A percentile compares a stretch with the other conserved stretches of the same genome.
These are phyloP conservation scores for Solanum arcanum DNA, from an alignment of 257 asterid genomes.

Conservation along the genomic window DNA sequence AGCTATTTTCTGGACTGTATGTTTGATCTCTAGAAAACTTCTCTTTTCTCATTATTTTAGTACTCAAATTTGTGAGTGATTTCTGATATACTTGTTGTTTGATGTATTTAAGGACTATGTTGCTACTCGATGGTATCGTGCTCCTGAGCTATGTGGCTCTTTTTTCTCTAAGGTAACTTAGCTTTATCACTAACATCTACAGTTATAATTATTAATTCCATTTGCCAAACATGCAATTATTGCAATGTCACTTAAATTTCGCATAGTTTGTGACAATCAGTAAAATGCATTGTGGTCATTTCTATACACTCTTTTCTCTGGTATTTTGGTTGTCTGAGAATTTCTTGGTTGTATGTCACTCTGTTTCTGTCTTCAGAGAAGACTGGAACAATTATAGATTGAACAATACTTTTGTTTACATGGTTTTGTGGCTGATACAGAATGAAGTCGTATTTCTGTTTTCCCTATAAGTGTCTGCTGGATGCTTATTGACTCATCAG, in stretches of 20 bases:
- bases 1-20: slow-evolving; percentile 95
- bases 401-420: neutral
- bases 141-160: slow-evolving; percentile 97
- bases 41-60: neutral
- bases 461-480: neutral
- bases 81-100: neutral
- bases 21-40: slow-evolving; percentile 9
- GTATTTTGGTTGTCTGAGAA: neutral
- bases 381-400: neutral
- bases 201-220: neutral
- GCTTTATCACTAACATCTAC: neutral
- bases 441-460: neutral
- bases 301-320: neutral
- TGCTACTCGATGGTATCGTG: slow-evolving; percentile 97
- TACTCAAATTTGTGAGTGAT: neutral
- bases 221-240: neutral
- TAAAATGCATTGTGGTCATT: neutral
- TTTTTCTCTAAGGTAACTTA: slow-evolving; percentile 87
- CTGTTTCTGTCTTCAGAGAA: neutral
- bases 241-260: neutral
- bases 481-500: neutral
- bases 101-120: slow-evolving; percentile 71
- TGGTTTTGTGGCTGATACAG: neutral
- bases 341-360: neutral
- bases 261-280: neutral